A percentile compares a stretch with the other conserved stretches of the same genome.
These are phyloP conservation scores for Diaporthe capsici DNA, from an alignment of 2,329 filamentous ascomycete genomes.

Conservation along the genomic window DNA sequence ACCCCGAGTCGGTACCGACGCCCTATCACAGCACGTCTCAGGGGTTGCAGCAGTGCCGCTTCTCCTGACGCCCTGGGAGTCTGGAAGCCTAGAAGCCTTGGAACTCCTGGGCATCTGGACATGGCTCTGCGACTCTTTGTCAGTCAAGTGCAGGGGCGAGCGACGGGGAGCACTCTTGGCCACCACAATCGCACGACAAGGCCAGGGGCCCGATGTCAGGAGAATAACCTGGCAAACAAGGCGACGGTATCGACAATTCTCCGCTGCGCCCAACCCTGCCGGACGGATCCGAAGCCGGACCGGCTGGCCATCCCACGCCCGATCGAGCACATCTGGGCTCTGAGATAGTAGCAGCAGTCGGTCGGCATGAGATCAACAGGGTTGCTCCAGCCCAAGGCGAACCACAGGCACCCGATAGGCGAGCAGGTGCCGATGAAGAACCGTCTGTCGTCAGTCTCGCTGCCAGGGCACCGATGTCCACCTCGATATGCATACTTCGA, in stretches of 20 bases:
- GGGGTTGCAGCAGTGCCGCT: background rate
- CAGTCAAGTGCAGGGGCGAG: conserved; percentile 9
- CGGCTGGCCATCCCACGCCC: background rate
- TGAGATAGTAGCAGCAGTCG: background rate
- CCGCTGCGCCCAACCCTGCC: conserved; percentile 24
- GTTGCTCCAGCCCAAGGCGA: background rate
- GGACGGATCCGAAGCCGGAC: conserved; percentile 32
- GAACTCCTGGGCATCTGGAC: background rate
- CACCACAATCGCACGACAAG: conserved; percentile 2
- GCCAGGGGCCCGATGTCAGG: conserved; percentile 14
- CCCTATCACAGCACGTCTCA: conserved; percentile 26
- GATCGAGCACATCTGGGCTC: background rate
- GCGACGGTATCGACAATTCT: conserved; percentile 22
- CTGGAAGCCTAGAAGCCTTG: background rate
- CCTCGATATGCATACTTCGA: background rate
- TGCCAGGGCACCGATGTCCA: background rate
- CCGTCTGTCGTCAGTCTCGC: background rate
- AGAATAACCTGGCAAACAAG: conserved; percentile 11
- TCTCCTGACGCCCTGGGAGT: conserved; percentile 8
- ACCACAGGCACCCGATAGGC: background rate
- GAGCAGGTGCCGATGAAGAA: background rate
- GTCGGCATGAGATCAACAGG: background rate
- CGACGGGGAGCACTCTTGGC: background rate
- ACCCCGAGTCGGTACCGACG: conserved; percentile 18
- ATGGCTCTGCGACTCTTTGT: conserved; percentile 13